phyloP scores from a whole-genome alignment of 2,329 filamentous ascomycete species.

The Colletotrichum cordylinicola region DNA sequence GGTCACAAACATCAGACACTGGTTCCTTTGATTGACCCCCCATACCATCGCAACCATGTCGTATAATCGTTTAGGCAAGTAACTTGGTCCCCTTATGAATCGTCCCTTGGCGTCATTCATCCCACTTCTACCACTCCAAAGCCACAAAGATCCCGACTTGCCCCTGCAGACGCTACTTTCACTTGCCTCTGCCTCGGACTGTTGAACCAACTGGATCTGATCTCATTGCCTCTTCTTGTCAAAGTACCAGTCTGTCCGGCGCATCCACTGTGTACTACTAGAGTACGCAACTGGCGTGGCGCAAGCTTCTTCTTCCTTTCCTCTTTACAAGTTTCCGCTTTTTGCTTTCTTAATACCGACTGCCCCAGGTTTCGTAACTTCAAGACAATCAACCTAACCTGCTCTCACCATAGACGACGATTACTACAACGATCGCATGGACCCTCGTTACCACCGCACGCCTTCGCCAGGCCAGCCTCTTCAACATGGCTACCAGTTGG shows the following conservation, averaged over 20 bases:
- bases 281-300: slow-evolving; percentile 16
- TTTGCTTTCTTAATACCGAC: neutral
- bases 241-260: neutral
- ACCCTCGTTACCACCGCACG: slow-evolving; percentile 63
- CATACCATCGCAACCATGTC: slow-evolving; percentile 57
- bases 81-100: slow-evolving; percentile 27
- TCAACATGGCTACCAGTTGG: slow-evolving; percentile 79
- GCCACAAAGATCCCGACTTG: slow-evolving; percentile 9
- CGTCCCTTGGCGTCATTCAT: slow-evolving; percentile 22
- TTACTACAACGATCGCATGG: slow-evolving; percentile 66
- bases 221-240: neutral
- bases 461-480: slow-evolving; percentile 80
- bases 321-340: slow-evolving; percentile 1
- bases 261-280: neutral
- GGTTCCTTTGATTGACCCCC: slow-evolving; percentile 14
- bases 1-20: slow-evolving; percentile 23
- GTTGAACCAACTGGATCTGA: neutral
- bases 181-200: neutral
- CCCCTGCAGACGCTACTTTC: neutral
- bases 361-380: neutral
- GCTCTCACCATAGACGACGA: slow-evolving; percentile 55
- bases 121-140: slow-evolving; percentile 10
- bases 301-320: neutral
- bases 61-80: slow-evolving; percentile 78
- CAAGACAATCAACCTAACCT: slow-evolving; percentile 22